Base-by-base conservation (phyloP, 2,329 filamentous ascomycete genomes). In the Colletotrichum coccodes region DNA sequence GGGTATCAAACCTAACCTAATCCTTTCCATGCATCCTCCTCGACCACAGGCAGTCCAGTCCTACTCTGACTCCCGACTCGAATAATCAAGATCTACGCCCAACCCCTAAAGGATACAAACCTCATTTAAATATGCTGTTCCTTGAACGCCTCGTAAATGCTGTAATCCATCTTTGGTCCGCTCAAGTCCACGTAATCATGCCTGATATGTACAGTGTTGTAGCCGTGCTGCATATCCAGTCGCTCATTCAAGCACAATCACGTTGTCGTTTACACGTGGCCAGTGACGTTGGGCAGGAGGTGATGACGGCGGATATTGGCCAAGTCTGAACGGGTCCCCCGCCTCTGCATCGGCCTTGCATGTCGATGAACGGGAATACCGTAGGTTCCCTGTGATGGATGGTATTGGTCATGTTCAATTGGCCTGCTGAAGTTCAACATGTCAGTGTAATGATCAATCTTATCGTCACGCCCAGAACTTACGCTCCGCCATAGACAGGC, bases 241-340 rank as follows among this genome's bases (percentile, higher is more conserved):
- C 36, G 16, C 28, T 77, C 60, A 79, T 47, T 79, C 77, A 44
- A 79, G 75, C 44, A 79, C 75, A 69, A 79, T 76, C 44, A 79
- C 72, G 42, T 78, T 70, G 34, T 76, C 76, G 12, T 71, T 71
- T 56, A 69, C 72, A 30, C 70, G 72, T 16, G 71, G 70, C 58
- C 73, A 73, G 50, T 72, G 70, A 12, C 69, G 69, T 56, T 66
- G 71, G 40, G 60, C n/a, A 46, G 64, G 62, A 4, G 66, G 71
- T 23, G 71, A 64, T 11, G 52, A 34, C 44, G 71, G 67, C 21
- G 53, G 47, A 44, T 75, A 70, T 47, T 42, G 70, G 62, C 64
- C 64, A 64, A 52, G 50, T 14, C 40, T 53, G 14, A 34, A 36
- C 6, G 42, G 47, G 6, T 44, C 56, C 5, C 59, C 56, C 4